These are phyloP conservation scores for Hydrangea macrophylla DNA, from an alignment of 148 eudicot species.

Conservation along the genomic window DNA sequence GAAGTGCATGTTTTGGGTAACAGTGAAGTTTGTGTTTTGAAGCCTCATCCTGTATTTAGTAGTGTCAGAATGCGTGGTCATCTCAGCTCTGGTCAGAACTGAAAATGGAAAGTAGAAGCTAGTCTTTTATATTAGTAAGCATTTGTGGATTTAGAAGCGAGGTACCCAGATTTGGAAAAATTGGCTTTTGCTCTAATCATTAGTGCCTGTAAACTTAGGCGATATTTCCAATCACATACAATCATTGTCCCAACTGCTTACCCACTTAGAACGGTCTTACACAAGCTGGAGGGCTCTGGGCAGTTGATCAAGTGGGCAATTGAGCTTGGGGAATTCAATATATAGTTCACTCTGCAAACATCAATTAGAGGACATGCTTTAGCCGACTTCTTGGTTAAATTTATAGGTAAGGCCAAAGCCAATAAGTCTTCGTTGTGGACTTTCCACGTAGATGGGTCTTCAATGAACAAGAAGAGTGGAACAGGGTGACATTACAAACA, in stretches of 20 bases:
- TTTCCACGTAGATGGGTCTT: too few relatives aligned
- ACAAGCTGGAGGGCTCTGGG: background rate
- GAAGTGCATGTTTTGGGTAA: background rate
- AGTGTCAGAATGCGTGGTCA: background rate
- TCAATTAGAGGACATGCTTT: too few relatives aligned
- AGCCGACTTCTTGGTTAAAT: too few relatives aligned
- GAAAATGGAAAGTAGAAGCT: background rate
- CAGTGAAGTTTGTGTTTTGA: background rate
- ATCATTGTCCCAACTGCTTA: background rate
- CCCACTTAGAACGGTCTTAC: background rate
- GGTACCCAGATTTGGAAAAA: background rate
- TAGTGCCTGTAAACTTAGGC: background rate
- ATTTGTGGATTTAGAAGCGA: background rate
- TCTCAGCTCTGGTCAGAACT: background rate
- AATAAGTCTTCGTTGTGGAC: too few relatives aligned
- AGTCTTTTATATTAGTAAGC: background rate
- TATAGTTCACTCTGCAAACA: too few relatives aligned
- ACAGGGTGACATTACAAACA: too few relatives aligned
- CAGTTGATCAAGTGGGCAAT: background rate
- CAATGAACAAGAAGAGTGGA: too few relatives aligned
- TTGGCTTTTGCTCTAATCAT: background rate
- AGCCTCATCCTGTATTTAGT: background rate
- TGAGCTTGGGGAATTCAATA: too few relatives aligned
- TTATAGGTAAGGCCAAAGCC: too few relatives aligned
- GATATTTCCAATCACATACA: background rate